Base-by-base conservation (phyloP, 176 grass and related monocot species). In the Calamus simplicifolius region DNA sequence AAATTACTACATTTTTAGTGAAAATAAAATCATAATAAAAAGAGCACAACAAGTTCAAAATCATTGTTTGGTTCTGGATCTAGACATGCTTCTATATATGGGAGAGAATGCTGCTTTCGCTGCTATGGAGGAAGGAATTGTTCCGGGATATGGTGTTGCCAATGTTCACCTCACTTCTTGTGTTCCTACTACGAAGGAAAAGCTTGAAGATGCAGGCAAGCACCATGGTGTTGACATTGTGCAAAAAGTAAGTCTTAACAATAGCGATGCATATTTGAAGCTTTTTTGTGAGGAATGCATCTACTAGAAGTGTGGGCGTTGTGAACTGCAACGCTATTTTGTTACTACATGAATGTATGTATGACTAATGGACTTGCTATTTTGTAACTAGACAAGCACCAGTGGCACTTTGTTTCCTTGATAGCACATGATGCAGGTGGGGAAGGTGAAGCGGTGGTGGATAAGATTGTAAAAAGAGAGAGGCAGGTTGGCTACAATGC, bases 401-500 rank as follows among this genome's bases (percentile, higher is more conserved):
- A 1, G 21, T 89, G 63, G 57, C 90, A 23, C 21, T n/a, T 23
- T 23, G 21, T 23, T 23, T 0, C 21, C 21, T 23, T 23, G 21
- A 23, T 23, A 23, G 21, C 21, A 0, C 70, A 95, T 38, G 89
- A 95, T 52, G 90, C 90, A 0, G 90, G 90, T 17, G 85, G 89
- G 23, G 90, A 95, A 78, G 90, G 82, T 1, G 90, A 89, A 48
- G 86, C 89, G 27, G 76, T 95, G 4, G 86, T 95, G 21, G 85
- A 95, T 48, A 89, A 95, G 60, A 69, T 89, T 54, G 81, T 64
- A 67, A 77, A 75, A 52, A 85, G 80, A 2, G 82, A 84, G 25
- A 86, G 90, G 90, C 85, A 89, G 28, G 25, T 86, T 17, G 90
- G 90, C 8, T 95, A 95, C 77, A 89, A 95, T 25, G 90, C 90